phyloP scores from a whole-genome alignment of 2,329 filamentous ascomycete species.

The Pseudocercospora cruenta region DNA sequence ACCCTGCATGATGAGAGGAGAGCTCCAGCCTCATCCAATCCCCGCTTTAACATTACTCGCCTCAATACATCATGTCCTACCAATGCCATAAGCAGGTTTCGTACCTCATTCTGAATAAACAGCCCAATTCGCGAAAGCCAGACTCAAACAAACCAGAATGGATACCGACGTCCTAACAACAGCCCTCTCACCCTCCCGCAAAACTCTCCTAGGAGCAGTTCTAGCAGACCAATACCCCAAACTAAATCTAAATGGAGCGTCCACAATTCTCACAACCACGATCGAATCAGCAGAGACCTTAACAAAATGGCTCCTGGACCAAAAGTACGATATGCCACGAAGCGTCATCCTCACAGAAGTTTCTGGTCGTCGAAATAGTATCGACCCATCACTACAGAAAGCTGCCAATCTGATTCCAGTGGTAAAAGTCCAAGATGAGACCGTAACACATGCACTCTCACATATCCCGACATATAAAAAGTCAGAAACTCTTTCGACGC shows the following conservation, averaged over 20 bases:
- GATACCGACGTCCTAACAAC: constrained; percentile 1
- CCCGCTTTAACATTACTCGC: not conserved
- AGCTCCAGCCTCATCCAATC: constrained; percentile 1
- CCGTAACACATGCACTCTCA: constrained; percentile 19
- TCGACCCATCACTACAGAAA: not conserved
- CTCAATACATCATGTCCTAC: not conserved
- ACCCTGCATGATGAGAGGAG: constrained; percentile 2
- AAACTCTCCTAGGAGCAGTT: constrained; percentile 14
- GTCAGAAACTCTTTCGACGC: not conserved
- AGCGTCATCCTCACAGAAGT: not conserved
- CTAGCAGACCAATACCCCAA: constrained; percentile 14
- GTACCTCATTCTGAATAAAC: not conserved
- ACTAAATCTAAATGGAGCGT: constrained; percentile 11
- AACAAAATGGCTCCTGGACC: constrained; percentile 13
- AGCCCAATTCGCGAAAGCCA: too few relatives aligned
- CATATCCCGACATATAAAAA: constrained; percentile 13
- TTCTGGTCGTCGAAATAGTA: not conserved
- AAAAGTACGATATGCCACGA: not conserved
- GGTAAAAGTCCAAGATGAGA: not conserved
- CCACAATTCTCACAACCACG: constrained; percentile 13
- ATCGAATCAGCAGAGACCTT: constrained; percentile 16
- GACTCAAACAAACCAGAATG: not conserved
- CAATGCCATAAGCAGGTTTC: not conserved
- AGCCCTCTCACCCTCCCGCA: not conserved
- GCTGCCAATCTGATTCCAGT: not conserved